phyloP scores from a whole-genome alignment of 163 green algal genomes.

The Chlorella variabilis region DNA sequence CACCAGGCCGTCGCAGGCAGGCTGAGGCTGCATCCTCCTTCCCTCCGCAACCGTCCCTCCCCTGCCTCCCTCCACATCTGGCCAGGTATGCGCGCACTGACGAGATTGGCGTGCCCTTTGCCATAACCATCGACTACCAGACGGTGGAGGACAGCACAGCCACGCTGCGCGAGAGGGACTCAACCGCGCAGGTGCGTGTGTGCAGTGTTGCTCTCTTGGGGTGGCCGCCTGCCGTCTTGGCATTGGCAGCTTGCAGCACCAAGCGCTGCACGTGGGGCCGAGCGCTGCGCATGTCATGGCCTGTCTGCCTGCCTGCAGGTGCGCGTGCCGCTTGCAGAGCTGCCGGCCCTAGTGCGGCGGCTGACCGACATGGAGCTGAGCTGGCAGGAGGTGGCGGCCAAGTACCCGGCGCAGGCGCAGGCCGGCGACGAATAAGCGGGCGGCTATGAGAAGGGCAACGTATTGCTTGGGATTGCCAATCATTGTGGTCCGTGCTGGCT shows the following conservation, averaged over 20 bases:
- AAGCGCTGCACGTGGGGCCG: too few relatives aligned
- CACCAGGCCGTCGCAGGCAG: too few relatives aligned
- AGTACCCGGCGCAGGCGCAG: slow-evolving; percentile 85
- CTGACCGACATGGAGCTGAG: slow-evolving; percentile 67
- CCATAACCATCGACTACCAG: slow-evolving; percentile 93
- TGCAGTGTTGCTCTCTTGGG: background rate
- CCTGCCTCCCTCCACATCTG: background rate
- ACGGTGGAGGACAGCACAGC: slow-evolving; percentile 82
- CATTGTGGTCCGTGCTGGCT: too few relatives aligned
- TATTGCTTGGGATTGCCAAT: too few relatives aligned
- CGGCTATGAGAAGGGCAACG: background rate
- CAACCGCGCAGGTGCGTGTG: slow-evolving; percentile 82
- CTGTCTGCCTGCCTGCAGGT: too few relatives aligned
- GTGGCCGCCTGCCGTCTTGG: too few relatives aligned
- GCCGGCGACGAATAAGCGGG: slow-evolving; percentile 39
- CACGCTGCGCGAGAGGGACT: slow-evolving; percentile 97
- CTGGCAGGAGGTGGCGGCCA: slow-evolving; percentile 77
- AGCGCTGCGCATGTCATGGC: too few relatives aligned
- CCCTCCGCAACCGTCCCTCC: too few relatives aligned
- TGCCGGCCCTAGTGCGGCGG: slow-evolving; percentile 71
- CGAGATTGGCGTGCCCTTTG: slow-evolving; percentile 98
- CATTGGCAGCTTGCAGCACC: too few relatives aligned
- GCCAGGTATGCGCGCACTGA: slow-evolving; percentile 94
- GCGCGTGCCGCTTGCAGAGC: slow-evolving; percentile 81
- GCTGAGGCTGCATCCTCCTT: too few relatives aligned